phyloP scores from a whole-genome alignment of 345 rosid species.

The Acer saccharum region DNA sequence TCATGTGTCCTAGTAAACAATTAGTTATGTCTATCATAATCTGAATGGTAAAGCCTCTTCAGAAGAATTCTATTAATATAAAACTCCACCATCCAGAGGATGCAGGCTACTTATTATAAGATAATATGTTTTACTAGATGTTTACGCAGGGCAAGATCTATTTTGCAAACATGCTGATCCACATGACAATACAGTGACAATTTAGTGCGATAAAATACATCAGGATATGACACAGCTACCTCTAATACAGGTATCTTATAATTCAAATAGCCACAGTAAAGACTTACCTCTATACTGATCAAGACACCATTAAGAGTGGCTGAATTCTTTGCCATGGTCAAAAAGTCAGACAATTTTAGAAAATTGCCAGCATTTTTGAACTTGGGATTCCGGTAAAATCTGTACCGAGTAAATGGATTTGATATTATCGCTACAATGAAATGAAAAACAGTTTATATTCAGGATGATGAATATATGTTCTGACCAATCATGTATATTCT shows the following conservation, averaged over 20 bases:
- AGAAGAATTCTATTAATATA: too few species aligned
- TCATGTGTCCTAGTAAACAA: too few species aligned
- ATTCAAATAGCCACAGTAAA: conserved; percentile 10
- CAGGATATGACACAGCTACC: not conserved
- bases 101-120: too few species aligned
- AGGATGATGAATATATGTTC: not conserved
- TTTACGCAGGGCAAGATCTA: too few species aligned
- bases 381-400: conserved; percentile 58
- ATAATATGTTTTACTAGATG: too few species aligned
- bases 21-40: too few species aligned
- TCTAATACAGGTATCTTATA: not conserved
- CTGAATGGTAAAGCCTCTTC: too few species aligned
- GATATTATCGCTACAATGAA: conserved; percentile 56
- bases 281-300: conserved; percentile 80
- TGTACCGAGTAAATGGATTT: conserved; percentile 42
- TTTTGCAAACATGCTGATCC: too few species aligned
- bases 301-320: conserved; percentile 74
- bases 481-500: not conserved
- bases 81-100: too few species aligned
- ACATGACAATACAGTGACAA: too few species aligned
- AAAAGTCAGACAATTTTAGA: conserved; percentile 57
- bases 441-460: conserved; percentile 2
- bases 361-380: conserved; percentile 49
- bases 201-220: not conserved
- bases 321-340: conserved; percentile 59